phyloP scores from a whole-genome alignment of 768 basidiomycete genomes.

The Paxillus involutus region DNA sequence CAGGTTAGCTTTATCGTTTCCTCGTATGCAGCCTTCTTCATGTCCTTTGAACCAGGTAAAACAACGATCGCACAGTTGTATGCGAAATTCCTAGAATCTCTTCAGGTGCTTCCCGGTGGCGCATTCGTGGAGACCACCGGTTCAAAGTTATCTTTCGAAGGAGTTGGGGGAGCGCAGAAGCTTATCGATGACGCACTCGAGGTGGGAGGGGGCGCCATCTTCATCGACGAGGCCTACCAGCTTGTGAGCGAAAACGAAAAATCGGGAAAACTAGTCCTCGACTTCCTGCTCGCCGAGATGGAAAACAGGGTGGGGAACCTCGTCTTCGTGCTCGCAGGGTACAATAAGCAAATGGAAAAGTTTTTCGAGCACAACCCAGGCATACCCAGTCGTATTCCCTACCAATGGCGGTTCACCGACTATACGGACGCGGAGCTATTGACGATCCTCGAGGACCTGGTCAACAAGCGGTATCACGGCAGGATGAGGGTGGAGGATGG shows the following conservation, averaged over 20 bases:
- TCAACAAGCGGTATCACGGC: conserved; percentile 47
- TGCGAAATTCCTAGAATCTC: conserved; percentile 58
- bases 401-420: conserved; percentile 56
- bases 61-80: conserved; percentile 65
- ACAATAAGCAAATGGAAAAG: conserved; percentile 70
- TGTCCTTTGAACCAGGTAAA: conserved; percentile 42
- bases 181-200: conserved; percentile 44
- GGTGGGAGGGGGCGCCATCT: conserved; percentile 63
- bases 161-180: conserved; percentile 49
- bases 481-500: conserved; percentile 59
- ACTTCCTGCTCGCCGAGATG: conserved; percentile 74
- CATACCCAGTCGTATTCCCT: conserved; percentile 65
- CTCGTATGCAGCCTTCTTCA: neutral
- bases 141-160: conserved; percentile 55
- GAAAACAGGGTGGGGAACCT: conserved; percentile 64
- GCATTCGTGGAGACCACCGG: conserved; percentile 66
- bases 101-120: conserved; percentile 52
- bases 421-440: conserved; percentile 59
- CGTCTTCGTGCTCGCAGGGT: conserved; percentile 72
- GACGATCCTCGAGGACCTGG: conserved; percentile 48
- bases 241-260: conserved; percentile 47
- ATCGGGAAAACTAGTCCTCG: conserved; percentile 58
- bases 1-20: conserved; percentile 42
- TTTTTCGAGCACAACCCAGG: conserved; percentile 81
- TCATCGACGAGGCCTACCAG: conserved; percentile 75